Evolutionary conservation across 2,329 filamentous ascomycete species (phyloP).

Genomic region (Parastagonospora avenae): DNA sequence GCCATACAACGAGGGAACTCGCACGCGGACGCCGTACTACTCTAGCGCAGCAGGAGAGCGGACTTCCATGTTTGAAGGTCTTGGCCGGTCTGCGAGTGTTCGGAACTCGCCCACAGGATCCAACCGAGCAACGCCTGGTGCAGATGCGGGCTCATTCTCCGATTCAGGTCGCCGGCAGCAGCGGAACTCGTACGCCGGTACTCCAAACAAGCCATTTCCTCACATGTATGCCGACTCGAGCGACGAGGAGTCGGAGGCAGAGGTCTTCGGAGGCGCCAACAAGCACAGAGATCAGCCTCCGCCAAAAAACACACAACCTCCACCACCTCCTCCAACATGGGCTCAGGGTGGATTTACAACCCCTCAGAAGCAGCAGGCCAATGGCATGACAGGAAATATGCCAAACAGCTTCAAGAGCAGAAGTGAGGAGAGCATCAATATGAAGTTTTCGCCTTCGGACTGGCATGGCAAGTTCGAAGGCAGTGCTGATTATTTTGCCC

Average conservation of each 20-base stretch:
- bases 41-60: slow-evolving; percentile 60
- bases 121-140: slow-evolving; percentile 26
- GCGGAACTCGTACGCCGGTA: slow-evolving; percentile 31
- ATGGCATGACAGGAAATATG: slow-evolving; percentile 20
- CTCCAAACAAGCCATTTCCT: slow-evolving; percentile 25
- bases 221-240: slow-evolving; percentile 41
- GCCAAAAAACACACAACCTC: slow-evolving; percentile 19
- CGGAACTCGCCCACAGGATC: slow-evolving; percentile 52
- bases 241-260: slow-evolving; percentile 35
- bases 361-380: slow-evolving; percentile 17
- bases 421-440: slow-evolving; percentile 57
- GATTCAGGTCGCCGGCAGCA: slow-evolving; percentile 39
- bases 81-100: slow-evolving; percentile 60
- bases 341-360: slow-evolving; percentile 19
- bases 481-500: slow-evolving; percentile 50
- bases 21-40: slow-evolving; percentile 60
- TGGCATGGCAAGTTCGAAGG: slow-evolving; percentile 55
- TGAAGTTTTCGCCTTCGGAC: slow-evolving; percentile 54
- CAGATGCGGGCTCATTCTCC: slow-evolving; percentile 33
- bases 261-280: slow-evolving; percentile 20
- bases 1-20: slow-evolving; percentile 53
- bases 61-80: slow-evolving; percentile 59
- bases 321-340: slow-evolving; percentile 25
- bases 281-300: slow-evolving; percentile 21
- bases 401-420: slow-evolving; percentile 49